Conservation (phyloP, 352 stramenopile species). For the Phytopythium delawarense region DNA sequence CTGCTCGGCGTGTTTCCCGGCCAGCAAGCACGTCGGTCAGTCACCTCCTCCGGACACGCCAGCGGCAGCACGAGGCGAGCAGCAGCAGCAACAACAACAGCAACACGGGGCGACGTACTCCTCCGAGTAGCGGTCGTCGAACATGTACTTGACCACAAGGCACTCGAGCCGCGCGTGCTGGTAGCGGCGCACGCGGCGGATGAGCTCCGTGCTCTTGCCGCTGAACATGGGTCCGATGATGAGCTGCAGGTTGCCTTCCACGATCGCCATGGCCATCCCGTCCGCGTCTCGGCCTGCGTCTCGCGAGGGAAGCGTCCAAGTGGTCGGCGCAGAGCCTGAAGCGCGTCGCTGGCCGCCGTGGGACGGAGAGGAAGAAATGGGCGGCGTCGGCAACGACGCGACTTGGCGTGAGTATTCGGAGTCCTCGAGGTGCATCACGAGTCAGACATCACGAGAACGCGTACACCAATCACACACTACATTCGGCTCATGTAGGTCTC, state of each 20-base stretch:
- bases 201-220: constrained; percentile 85
- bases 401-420: constrained; percentile 1
- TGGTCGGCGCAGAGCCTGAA: background rate
- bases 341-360: background rate
- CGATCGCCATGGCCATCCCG: background rate
- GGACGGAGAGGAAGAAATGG: background rate
- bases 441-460: background rate
- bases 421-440: background rate
- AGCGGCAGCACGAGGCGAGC: background rate
- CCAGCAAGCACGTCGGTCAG: background rate
- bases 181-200: constrained; percentile 77
- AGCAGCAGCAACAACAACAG: background rate
- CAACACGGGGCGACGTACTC: constrained; percentile 28
- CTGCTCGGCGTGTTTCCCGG: constrained; percentile 14
- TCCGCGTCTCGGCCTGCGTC: background rate
- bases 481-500: too few species aligned
- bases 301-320: background rate
- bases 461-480: background rate
- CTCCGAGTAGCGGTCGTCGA: constrained; percentile 74
- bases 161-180: constrained; percentile 75
- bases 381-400: constrained; percentile 1
- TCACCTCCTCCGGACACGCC: background rate
- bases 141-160: constrained; percentile 80
- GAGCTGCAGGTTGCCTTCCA: constrained; percentile 67
- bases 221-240: constrained; percentile 89